Percentiles rank a stretch among this genome's conserved stretches.
phyloP scores from a whole-genome alignment of 2,329 filamentous ascomycete genomes.

The Neospermospora avenae region DNA sequence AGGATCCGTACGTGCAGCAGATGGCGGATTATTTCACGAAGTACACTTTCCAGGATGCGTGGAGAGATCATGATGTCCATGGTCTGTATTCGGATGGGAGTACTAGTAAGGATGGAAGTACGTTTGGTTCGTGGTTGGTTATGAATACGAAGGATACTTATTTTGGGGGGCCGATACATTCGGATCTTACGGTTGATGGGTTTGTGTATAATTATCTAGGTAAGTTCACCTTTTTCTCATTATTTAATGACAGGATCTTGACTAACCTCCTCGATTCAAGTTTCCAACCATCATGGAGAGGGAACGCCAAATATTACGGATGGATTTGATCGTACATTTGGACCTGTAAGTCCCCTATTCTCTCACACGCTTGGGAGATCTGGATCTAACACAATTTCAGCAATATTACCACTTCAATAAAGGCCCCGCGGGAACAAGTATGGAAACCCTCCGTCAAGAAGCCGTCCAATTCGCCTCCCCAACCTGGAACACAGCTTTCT shows the following conservation, averaged over 20 bases:
- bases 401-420: slow-evolving; percentile 63
- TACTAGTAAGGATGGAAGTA: slow-evolving; percentile 46
- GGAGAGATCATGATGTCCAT: slow-evolving; percentile 56
- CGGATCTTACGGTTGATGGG: slow-evolving; percentile 60
- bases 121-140: slow-evolving; percentile 60
- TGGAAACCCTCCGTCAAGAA: slow-evolving; percentile 50
- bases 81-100: slow-evolving; percentile 52
- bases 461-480: slow-evolving; percentile 50
- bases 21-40: slow-evolving; percentile 64
- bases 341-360: slow-evolving; percentile 40
- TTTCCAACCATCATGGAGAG: slow-evolving; percentile 61
- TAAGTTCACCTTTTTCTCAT: neutral
- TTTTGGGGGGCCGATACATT: slow-evolving; percentile 59
- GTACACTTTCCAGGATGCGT: slow-evolving; percentile 58
- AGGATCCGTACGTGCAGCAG: slow-evolving; percentile 53
- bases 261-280: slow-evolving; percentile 25
- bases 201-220: slow-evolving; percentile 63
- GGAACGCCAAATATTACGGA: slow-evolving; percentile 61
- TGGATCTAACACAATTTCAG: slow-evolving; percentile 12
- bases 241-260: neutral
- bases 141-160: slow-evolving; percentile 64
- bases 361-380: neutral
- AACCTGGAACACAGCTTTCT: slow-evolving; percentile 57
- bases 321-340: slow-evolving; percentile 64
- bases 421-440: slow-evolving; percentile 43